These are phyloP conservation scores for Phoma sp. DNA, from an alignment of 2,329 filamentous ascomycete genomes.

Conservation along the genomic window DNA sequence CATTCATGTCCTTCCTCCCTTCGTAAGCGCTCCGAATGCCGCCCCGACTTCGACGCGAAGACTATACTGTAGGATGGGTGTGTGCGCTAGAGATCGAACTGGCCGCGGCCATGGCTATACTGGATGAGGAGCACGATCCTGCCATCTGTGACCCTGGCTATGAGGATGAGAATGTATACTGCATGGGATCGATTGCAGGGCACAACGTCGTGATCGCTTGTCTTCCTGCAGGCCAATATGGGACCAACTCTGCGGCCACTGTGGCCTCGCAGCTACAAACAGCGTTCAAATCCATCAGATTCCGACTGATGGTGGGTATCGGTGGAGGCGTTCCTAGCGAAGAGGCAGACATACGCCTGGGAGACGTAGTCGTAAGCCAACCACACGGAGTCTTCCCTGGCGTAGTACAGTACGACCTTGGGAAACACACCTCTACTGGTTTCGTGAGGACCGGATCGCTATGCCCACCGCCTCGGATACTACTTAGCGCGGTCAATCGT, in stretches of 20 bases:
- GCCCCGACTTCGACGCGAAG: conserved; percentile 8
- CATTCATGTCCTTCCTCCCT: too few relatives aligned
- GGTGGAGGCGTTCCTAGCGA: conserved; percentile 5
- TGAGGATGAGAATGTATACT: conserved; percentile 6
- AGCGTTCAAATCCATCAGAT: conserved; percentile 36
- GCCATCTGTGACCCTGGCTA: background rate
- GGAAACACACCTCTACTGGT: conserved; percentile 3
- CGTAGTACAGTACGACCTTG: conserved; percentile 15
- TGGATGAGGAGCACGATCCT: background rate
- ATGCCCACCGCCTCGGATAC: conserved; percentile 13
- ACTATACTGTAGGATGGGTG: conserved; percentile 24
- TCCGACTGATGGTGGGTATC: conserved; percentile 12
- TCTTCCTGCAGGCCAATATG: conserved; percentile 20
- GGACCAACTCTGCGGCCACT: conserved; percentile 38
- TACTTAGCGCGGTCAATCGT: conserved; percentile 15
- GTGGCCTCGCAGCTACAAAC: conserved; percentile 34
- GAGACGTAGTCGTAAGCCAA: conserved; percentile 8
- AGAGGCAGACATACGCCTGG: conserved; percentile 4
- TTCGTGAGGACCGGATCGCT: conserved; percentile 10
- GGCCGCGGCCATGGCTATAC: background rate
- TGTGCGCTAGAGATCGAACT: conserved; percentile 12
- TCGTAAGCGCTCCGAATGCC: too few relatives aligned
- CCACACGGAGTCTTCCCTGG: conserved; percentile 1
- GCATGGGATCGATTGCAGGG: background rate
- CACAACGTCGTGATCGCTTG: conserved; percentile 6